Conservation (phyloP, 345 rosid species). For the Populus davidiana region DNA sequence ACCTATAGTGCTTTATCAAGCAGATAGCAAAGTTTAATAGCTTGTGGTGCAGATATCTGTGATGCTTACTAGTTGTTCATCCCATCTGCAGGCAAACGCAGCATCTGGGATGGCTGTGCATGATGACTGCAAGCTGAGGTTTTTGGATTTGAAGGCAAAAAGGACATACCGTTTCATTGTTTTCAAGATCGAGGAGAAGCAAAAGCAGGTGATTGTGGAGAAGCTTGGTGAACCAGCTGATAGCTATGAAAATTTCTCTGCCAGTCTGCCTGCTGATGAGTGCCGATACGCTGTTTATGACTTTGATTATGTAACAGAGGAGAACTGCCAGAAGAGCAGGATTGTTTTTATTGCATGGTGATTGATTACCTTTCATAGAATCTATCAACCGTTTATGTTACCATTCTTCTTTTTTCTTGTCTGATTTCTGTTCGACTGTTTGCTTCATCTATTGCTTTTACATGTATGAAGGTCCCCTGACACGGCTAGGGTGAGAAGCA, state of each 20-base stretch:
- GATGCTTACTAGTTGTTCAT: background rate
- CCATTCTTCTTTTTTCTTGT: background rate
- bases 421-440: background rate
- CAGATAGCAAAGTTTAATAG: background rate
- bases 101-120: constrained; percentile 74
- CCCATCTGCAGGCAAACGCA: constrained; percentile 47
- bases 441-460: background rate
- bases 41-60: background rate
- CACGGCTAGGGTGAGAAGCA: constrained; percentile 56
- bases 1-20: background rate
- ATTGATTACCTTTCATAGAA: background rate
- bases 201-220: constrained; percentile 64
- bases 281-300: constrained; percentile 73
- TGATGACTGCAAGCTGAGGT: constrained; percentile 71
- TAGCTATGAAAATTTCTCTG: constrained; percentile 51
- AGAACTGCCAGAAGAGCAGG: constrained; percentile 68
- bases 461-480: constrained; percentile 55
- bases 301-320: constrained; percentile 58
- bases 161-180: constrained; percentile 62
- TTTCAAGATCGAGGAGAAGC: constrained; percentile 62
- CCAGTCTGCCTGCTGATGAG: constrained; percentile 61
- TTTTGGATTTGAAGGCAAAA: constrained; percentile 60
- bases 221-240: constrained; percentile 60
- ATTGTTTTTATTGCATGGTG: constrained; percentile 69
- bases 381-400: background rate